Evolutionary conservation across 2,329 filamentous ascomycete species (phyloP).

Genomic region (Colletotrichum spaethianum): DNA sequence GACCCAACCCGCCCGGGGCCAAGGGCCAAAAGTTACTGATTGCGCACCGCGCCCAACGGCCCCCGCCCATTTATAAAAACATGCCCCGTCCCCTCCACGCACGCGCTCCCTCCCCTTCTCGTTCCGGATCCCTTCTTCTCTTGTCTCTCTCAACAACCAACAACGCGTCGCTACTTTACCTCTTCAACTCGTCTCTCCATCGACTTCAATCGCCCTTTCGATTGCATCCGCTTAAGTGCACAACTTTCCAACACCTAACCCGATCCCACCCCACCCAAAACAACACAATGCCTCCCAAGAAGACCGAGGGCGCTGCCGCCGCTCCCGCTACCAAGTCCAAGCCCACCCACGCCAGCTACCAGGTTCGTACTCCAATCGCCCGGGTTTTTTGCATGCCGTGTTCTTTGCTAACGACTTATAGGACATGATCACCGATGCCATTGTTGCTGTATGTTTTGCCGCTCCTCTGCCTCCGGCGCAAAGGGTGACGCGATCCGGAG

Average conservation of each 20-base stretch:
- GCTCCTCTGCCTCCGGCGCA: constrained; percentile 55
- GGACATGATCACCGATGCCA: constrained; percentile 76
- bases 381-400: constrained; percentile 40
- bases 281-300: constrained; percentile 72
- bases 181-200: constrained; percentile 43
- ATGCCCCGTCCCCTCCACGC: constrained; percentile 66
- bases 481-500: constrained; percentile 43
- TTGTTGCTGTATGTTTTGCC: constrained; percentile 68
- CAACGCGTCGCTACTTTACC: constrained; percentile 43
- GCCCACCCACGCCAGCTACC: constrained; percentile 68
- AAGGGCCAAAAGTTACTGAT: constrained; percentile 61
- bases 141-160: constrained; percentile 45
- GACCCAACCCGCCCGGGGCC: not conserved
- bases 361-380: constrained; percentile 60
- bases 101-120: constrained; percentile 58
- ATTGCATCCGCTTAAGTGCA: constrained; percentile 37
- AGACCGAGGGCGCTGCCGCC: constrained; percentile 57
- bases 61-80: constrained; percentile 74
- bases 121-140: constrained; percentile 47
- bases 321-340: constrained; percentile 52
- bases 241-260: constrained; percentile 42
- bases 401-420: constrained; percentile 56
- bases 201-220: constrained; percentile 41
- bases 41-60: constrained; percentile 66
- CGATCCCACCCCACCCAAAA: constrained; percentile 44